These are phyloP conservation scores for Mycena pura DNA, from an alignment of 768 basidiomycete genomes.

Conservation along the genomic window DNA sequence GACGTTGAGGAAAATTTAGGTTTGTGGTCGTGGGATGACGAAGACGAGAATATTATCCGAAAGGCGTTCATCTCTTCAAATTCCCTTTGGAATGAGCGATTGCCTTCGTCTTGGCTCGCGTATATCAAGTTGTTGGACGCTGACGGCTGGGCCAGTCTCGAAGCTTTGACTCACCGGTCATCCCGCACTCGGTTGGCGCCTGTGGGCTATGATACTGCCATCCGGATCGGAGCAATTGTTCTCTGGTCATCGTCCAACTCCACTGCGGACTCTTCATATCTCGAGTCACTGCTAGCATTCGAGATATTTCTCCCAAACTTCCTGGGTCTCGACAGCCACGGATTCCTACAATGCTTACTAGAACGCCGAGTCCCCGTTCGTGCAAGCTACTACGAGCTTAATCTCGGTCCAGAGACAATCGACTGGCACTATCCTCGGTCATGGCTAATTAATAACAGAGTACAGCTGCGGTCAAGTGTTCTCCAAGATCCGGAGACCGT, in stretches of 20 bases:
- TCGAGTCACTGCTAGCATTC: not conserved
- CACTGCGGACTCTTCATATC: not conserved
- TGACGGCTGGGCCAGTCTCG: constrained; percentile 3
- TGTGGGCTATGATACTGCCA: not conserved
- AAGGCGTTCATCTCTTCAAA: not conserved
- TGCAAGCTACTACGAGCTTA: constrained; percentile 2
- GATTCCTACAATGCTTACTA: constrained; percentile 2
- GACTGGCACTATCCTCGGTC: constrained; percentile 11
- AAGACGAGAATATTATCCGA: constrained; percentile 9
- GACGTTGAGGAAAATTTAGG: not conserved
- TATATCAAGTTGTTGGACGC: constrained; percentile 1
- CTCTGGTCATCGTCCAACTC: constrained; percentile 10
- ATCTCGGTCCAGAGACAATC: constrained; percentile 6
- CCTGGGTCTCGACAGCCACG: not conserved
- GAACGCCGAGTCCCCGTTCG: not conserved
- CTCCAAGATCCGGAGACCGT: not conserved
- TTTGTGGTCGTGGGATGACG: constrained; percentile 12
- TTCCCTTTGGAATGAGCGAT: constrained; percentile 7
- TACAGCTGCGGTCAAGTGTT: not conserved
- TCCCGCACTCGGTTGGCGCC: not conserved
- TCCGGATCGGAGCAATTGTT: constrained; percentile 9
- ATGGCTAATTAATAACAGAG: constrained; percentile 4
- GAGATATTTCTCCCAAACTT: not conserved
- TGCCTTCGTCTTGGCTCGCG: constrained; percentile 8
- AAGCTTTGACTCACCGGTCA: not conserved